Conservation (phyloP, 1,284 basidiomycete genomes). For the Athelia psychrophila region DNA sequence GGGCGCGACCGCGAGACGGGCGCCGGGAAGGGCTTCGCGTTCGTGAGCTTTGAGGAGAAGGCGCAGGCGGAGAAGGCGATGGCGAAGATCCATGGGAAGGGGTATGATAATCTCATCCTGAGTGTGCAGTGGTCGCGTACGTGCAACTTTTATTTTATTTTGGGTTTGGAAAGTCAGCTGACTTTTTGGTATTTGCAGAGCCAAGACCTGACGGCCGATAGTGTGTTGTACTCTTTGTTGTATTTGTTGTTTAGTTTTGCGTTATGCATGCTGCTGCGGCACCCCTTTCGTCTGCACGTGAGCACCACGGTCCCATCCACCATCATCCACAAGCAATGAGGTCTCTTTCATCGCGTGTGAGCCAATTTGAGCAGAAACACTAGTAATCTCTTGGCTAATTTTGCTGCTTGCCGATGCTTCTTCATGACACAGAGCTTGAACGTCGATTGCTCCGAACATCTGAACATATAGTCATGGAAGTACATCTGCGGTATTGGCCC, state of each 20-base stretch:
- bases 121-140: conserved; percentile 87
- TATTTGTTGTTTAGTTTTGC: not conserved
- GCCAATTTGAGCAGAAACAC: too few species aligned
- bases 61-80: conserved; percentile 84
- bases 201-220: conserved; percentile 39
- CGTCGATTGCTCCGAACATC: too few species aligned
- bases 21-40: conserved; percentile 93
- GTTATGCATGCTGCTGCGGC: too few species aligned
- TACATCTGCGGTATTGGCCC: too few species aligned
- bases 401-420: too few species aligned
- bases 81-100: conserved; percentile 91
- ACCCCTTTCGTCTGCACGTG: too few species aligned
- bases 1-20: conserved; percentile 96
- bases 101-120: conserved; percentile 87
- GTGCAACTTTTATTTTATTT: conserved; percentile 23
- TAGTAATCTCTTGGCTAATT: too few species aligned
- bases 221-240: not conserved
- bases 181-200: conserved; percentile 21
- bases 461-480: too few species aligned
- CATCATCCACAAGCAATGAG: too few species aligned
- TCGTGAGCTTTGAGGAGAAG: conserved; percentile 90
- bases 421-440: too few species aligned
- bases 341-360: too few species aligned
- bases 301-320: too few species aligned
- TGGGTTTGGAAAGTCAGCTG: not conserved